Evolutionary conservation across 2,329 filamentous ascomycete genomes (phyloP).

Genomic region (Beauveria asiatica): DNA sequence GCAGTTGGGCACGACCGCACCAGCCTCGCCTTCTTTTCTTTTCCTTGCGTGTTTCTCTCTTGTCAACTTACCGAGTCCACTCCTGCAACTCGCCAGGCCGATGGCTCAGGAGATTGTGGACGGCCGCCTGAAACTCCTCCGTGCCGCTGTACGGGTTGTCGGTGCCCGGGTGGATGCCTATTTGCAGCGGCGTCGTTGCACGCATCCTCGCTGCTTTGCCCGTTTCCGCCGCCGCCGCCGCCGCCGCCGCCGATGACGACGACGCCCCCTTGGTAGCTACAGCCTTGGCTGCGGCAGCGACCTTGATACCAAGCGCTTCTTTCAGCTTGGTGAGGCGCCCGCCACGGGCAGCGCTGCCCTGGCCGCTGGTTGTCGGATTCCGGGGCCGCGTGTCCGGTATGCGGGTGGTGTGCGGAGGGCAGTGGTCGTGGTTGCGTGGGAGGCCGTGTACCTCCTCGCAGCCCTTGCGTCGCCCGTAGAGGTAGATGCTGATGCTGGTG

Average conservation of each 20-base stretch:
- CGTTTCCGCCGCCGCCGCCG: background rate
- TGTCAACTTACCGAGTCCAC: constrained; percentile 22
- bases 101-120: constrained; percentile 8
- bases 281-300: background rate
- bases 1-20: constrained; percentile 5
- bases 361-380: background rate
- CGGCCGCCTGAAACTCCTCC: constrained; percentile 6
- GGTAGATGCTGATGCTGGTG: constrained; percentile 37
- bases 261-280: background rate
- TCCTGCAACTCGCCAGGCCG: background rate
- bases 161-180: background rate
- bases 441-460: constrained; percentile 17
- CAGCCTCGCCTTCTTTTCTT: background rate
- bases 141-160: background rate
- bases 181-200: background rate
- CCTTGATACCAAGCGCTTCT: background rate
- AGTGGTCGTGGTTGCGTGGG: background rate
- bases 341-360: background rate
- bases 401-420: background rate
- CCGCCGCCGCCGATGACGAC: background rate
- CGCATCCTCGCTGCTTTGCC: background rate
- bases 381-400: background rate
- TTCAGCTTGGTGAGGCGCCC: background rate
- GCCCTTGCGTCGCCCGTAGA: constrained; percentile 35
- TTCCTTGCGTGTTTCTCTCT: too few relatives aligned